Evolutionary conservation across 2,329 filamentous ascomycete genomes (phyloP).

Genomic region (Mycosphaerella sp.): DNA sequence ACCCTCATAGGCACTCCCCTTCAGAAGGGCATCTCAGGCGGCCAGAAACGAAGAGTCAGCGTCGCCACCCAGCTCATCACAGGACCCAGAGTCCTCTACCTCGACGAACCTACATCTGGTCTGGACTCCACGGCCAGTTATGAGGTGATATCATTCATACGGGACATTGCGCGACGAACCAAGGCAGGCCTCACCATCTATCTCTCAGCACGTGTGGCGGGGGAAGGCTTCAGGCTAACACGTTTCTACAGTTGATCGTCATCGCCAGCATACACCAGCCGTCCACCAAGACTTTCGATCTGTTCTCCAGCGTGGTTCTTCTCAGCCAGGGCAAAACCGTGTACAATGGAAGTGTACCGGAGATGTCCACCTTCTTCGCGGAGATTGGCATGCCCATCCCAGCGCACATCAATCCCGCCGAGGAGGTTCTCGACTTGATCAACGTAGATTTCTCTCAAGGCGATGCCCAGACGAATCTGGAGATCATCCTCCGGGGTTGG

Average conservation of each 20-base stretch:
- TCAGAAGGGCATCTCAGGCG: slow-evolving; percentile 71
- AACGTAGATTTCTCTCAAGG: slow-evolving; percentile 63
- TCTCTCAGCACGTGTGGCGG: not conserved
- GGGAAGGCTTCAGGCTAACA: not conserved
- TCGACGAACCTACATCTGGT: slow-evolving; percentile 76
- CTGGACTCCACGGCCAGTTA: slow-evolving; percentile 67
- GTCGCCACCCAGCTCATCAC: slow-evolving; percentile 75
- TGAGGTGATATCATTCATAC: slow-evolving; percentile 67
- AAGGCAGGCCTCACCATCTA: slow-evolving; percentile 43
- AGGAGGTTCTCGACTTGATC: slow-evolving; percentile 67
- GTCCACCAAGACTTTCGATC: slow-evolving; percentile 65
- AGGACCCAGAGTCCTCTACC: slow-evolving; percentile 66
- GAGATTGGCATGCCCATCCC: slow-evolving; percentile 55
- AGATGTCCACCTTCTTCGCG: slow-evolving; percentile 55
- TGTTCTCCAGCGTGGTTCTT: slow-evolving; percentile 69
- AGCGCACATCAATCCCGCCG: slow-evolving; percentile 64
- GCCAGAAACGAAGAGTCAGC: slow-evolving; percentile 71
- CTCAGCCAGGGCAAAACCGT: slow-evolving; percentile 62
- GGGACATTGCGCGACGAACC: slow-evolving; percentile 54
- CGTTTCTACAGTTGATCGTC: slow-evolving; percentile 54
- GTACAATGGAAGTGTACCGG: slow-evolving; percentile 58
- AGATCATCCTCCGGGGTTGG: slow-evolving; percentile 50
- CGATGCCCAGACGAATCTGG: slow-evolving; percentile 36
- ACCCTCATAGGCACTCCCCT: slow-evolving; percentile 72
- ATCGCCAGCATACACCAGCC: slow-evolving; percentile 79